phyloP scores from a whole-genome alignment of 2,329 filamentous ascomycete species.

The Scedosporium dehoogii region DNA sequence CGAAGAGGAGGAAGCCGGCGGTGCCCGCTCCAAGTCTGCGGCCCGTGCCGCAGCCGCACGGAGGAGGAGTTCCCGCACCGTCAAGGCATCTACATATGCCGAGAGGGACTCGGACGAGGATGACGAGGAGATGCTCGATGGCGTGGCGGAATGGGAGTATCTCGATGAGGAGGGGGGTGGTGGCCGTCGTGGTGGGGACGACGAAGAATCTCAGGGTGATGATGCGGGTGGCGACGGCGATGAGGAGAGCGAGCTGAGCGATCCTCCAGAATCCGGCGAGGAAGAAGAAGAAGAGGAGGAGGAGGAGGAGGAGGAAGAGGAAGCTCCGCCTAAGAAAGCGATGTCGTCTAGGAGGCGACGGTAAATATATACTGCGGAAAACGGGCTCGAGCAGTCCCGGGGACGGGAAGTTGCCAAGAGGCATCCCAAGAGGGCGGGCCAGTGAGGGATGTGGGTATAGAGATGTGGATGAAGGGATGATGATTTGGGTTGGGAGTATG shows the following conservation, averaged over 20 bases:
- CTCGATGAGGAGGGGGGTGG: slow-evolving; percentile 17
- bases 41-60: slow-evolving; percentile 31
- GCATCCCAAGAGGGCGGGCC: no score
- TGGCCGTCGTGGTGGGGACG: slow-evolving; percentile 11
- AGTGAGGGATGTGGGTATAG: background rate
- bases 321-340: background rate
- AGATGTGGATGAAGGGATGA: background rate
- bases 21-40: background rate
- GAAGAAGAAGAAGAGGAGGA: background rate
- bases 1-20: background rate
- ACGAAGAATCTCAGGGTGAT: slow-evolving; percentile 10
- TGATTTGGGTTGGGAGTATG: background rate
- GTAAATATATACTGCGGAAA: background rate
- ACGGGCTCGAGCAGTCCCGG: no score
- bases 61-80: slow-evolving; percentile 44
- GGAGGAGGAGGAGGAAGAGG: no score
- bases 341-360: background rate
- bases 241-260: slow-evolving; percentile 1
- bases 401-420: no score
- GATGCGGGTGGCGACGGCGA: slow-evolving; percentile 8
- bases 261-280: background rate
- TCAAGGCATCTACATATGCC: slow-evolving; percentile 37
- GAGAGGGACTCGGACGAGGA: slow-evolving; percentile 49
- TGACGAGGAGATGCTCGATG: slow-evolving; percentile 51
- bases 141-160: slow-evolving; percentile 51